Conservation (phyloP, 2,329 filamentous ascomycete genomes). For the Trichoderma atrobrunneum region DNA sequence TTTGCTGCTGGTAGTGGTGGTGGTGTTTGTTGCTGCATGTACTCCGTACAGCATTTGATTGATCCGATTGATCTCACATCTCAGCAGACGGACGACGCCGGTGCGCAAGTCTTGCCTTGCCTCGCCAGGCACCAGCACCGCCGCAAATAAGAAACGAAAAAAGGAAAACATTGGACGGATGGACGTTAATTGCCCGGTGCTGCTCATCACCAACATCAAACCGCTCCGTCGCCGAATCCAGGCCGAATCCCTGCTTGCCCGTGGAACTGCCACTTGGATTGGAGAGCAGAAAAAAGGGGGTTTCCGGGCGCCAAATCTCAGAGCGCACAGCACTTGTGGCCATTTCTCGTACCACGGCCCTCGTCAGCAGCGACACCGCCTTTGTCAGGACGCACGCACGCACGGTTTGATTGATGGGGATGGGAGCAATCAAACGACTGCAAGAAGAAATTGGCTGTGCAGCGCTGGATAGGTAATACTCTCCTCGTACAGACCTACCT, state of each 20-base stretch:
- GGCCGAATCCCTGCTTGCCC: conserved; percentile 15
- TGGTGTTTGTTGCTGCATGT: background rate
- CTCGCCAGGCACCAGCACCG: background rate
- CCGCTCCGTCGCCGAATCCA: conserved; percentile 10
- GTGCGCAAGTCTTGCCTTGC: background rate
- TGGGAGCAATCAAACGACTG: background rate
- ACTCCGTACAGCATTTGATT: background rate
- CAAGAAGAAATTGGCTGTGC: background rate
- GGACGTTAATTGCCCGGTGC: background rate
- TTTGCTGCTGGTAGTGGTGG: background rate
- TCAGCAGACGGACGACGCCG: background rate
- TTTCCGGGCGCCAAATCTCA: conserved; percentile 1
- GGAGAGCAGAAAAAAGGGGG: background rate
- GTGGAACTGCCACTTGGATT: background rate
- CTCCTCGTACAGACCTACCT: background rate
- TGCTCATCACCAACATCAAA: conserved; percentile 10
- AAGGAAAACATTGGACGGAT: background rate
- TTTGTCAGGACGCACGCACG: background rate
- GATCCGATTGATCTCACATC: background rate
- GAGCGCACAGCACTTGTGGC: background rate
- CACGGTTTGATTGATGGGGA: background rate
- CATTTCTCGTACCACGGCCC: background rate
- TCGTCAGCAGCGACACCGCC: conserved; percentile 17
- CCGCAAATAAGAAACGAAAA: background rate
- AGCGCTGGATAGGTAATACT: background rate